phyloP scores from a whole-genome alignment of 257 asterid genomes.

The Solanum pimpinellifolium region DNA sequence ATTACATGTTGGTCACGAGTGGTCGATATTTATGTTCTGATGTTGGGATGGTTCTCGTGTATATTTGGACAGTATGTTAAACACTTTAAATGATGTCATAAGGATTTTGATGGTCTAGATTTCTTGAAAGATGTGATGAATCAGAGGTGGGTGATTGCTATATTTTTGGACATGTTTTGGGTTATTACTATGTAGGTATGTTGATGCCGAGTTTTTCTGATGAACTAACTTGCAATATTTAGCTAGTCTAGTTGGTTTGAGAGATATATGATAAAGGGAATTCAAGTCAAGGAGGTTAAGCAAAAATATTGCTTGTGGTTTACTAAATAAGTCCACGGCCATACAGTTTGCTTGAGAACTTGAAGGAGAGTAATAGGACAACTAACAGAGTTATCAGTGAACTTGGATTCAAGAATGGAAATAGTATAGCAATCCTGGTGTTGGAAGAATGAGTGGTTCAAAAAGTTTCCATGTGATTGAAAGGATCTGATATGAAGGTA shows the following conservation, averaged over 20 bases:
- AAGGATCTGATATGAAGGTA: neutral
- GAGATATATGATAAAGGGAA: neutral
- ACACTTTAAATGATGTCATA: neutral
- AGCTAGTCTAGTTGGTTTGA: neutral
- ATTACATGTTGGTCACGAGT: neutral
- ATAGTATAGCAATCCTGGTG: neutral
- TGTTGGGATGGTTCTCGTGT: neutral
- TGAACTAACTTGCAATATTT: neutral
- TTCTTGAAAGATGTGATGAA: neutral
- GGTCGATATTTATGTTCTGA: neutral
- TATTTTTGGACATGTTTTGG: neutral
- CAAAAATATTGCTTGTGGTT: no score
- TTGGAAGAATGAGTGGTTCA: neutral
- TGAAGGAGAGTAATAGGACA: neutral
- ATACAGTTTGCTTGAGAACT: neutral
- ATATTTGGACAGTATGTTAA: neutral
- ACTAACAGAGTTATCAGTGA: no score
- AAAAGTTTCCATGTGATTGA: neutral
- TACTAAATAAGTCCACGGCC: no score
- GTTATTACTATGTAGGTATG: neutral
- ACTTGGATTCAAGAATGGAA: neutral
- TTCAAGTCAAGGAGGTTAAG: neutral
- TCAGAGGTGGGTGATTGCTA: neutral
- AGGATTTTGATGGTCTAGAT: neutral
- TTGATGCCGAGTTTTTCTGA: neutral